Base-by-base conservation (phyloP, 1,284 basidiomycete genomes). In the Thelephora terrestris region DNA sequence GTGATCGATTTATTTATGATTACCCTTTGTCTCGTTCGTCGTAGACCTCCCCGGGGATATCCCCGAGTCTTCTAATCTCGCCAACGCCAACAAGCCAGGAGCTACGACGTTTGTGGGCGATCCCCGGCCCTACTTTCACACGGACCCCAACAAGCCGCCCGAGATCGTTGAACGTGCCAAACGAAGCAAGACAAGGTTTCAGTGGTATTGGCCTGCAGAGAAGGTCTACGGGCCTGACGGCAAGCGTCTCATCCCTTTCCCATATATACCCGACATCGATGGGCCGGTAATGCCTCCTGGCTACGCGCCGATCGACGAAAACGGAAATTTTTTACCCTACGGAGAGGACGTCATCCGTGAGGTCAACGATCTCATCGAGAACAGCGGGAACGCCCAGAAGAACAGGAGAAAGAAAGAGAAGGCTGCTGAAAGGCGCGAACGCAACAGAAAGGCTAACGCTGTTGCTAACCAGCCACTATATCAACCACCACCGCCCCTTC, bases 81-180 rank as follows among this genome's bases (percentile, higher is more conserved):
- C 39, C 20, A 25, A 21, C 17, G 36, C 38, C 44, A 42, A 45
- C 21, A 43, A 47, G 24, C 43, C 48, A 10, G 39, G 39, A n/a
- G 39, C 39, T 9, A 42, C 39, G 10, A 42, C 39, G 18, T 42
- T 42, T 42, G 39, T 42, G 17, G 39, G 39, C 39, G 39, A 42
- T 25, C 25, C 39, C 21, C 25, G 21, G 20, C 39, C 20, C 4
- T 42, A 42, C 39, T 20, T 42, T 14, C 25, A 21, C n/a, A 42
- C 16, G 7, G 39, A 42, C n/a, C 39, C 39, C 10, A 25, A 42
- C 25, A 42, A 42, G 25, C 39, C 25, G 9, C 25, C 39, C 25
- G 12, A 21, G 21, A 23, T 42, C 18, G 39, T n/a, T 25, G 39
- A 42, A 7, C 25, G 20, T 14, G 39, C 39, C n/a, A 42, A 42